Evolutionary conservation across 768 basidiomycete species (phyloP).

Genomic region (Paxillus rubicundulus): DNA sequence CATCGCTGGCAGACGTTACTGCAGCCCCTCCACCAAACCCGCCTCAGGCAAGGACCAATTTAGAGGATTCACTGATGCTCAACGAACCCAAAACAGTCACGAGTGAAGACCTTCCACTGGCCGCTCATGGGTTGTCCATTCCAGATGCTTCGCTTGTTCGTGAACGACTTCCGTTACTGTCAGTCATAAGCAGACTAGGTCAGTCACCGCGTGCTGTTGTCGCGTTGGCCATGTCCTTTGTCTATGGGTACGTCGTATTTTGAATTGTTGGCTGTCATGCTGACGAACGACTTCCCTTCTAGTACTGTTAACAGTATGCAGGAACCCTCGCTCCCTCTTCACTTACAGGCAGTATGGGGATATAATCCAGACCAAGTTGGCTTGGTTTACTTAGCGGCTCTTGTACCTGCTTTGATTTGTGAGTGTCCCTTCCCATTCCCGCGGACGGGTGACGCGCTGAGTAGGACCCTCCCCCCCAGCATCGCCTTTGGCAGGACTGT

Average conservation of each 20-base stretch:
- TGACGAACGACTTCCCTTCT: not conserved
- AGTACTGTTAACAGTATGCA: conserved; percentile 49
- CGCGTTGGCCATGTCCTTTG: conserved; percentile 43
- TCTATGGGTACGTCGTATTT: conserved; percentile 49
- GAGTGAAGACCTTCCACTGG: not conserved
- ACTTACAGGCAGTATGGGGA: conserved; percentile 48
- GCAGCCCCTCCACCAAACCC: not conserved
- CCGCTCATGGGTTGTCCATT: not conserved
- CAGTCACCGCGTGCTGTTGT: conserved; percentile 50
- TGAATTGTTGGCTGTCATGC: not conserved
- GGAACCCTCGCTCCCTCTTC: conserved; percentile 59
- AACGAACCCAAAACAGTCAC: not conserved
- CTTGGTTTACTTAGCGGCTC: conserved; percentile 62
- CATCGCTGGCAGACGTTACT: not conserved
- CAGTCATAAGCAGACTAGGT: conserved; percentile 41
- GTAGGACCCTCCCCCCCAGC: conserved; percentile 36
- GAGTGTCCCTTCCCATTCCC: conserved; percentile 20
- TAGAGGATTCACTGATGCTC: not conserved
- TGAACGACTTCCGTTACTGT: conserved; percentile 36
- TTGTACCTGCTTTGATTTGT: conserved; percentile 67
- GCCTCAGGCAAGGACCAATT: not conserved
- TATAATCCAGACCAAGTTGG: conserved; percentile 54
- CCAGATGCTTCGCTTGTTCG: conserved; percentile 14
- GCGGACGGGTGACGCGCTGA: not conserved
- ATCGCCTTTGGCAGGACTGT: conserved; percentile 56